Base-by-base conservation (phyloP, 1,284 basidiomycete species). In the Naganishia liquefaciens region DNA sequence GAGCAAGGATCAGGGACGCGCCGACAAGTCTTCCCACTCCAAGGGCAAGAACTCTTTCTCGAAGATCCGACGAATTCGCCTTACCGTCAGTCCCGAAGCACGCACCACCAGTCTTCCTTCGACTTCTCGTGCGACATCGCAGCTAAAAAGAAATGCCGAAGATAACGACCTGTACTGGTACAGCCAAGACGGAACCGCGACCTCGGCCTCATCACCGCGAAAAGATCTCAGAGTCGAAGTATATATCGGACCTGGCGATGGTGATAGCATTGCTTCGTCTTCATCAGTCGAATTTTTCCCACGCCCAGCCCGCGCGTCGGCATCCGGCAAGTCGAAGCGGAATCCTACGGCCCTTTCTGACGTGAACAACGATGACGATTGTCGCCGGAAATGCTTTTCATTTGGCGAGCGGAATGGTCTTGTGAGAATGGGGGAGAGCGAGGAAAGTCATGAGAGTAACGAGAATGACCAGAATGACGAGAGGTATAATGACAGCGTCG, bases 161-260 rank as follows among this genome's bases (percentile, higher is more conserved):
- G 33, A 37, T 37, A 13, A 37, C 33, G 7, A 7, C 33, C 9
- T 10, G 33, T 37, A 37, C 33, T 37, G 33, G 33, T 13, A 37
- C 13, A 37, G 27, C 28, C 57, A 60, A 27, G 57, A 60, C 33
- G 25, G 21, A 5, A 37, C 46, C 10, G 6, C 21, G n/a, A 15
- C 25, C 23, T 49, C 46, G 10, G 47, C 55, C 15, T 46, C 30
- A 10, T 33, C 47, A 21, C 57, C 57, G 13, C 33, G 57, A 9
- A 50, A 27, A 46, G 17, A 60, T 13, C 21, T 50, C 3, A 21
- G 19, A 19, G 13, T 33, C 2, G 57, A 60, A 42, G 57, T 60
- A 39, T 39, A 17, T 2, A 50, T 60, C 57, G 57, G 57, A 4
- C 21, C 10, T 0, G 57, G 57, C 2, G 57, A 60, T 23, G 57